Evolutionary conservation across 805 yeast genomes (phyloP).

Genomic region (Kazachstania africana): DNA sequence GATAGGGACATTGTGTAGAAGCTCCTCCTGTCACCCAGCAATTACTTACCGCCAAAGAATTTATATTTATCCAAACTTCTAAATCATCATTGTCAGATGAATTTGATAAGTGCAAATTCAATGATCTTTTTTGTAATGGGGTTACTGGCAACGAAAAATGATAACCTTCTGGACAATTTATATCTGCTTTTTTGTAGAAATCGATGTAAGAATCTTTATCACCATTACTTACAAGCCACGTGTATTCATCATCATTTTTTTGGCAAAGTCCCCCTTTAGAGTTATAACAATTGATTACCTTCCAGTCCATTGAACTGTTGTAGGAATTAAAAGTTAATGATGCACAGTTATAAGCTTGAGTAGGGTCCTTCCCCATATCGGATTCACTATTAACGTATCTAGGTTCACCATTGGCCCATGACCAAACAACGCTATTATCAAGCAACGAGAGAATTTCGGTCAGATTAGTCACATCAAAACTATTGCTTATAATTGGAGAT

Average conservation of each 20-base stretch:
- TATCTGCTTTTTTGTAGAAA: constrained; percentile 13
- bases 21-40: constrained; percentile 89
- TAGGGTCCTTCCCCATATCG: constrained; percentile 11
- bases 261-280: constrained; percentile 46
- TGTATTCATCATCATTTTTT: constrained; percentile 26
- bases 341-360: constrained; percentile 37
- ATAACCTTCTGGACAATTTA: constrained; percentile 28
- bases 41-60: constrained; percentile 56
- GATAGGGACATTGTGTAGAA: constrained; percentile 68
- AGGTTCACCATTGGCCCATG: constrained; percentile 62
- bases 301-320: constrained; percentile 39
- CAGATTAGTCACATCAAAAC: constrained; percentile 9
- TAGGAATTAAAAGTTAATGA: constrained; percentile 15
- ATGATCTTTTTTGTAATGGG: constrained; percentile 34
- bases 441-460: constrained; percentile 25
- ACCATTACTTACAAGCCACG: constrained; percentile 32
- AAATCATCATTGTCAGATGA: constrained; percentile 2
- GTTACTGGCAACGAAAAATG: constrained; percentile 38
- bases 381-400: constrained; percentile 4
- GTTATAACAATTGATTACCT: constrained; percentile 54
- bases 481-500: constrained; percentile 49
- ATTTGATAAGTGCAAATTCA: constrained; percentile 9
- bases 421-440: constrained; percentile 42
- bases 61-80: constrained; percentile 62
- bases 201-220: constrained; percentile 7